Conservation (phyloP, 2,329 filamentous ascomycete genomes). For the Myriosclerotinia scirpicola region DNA sequence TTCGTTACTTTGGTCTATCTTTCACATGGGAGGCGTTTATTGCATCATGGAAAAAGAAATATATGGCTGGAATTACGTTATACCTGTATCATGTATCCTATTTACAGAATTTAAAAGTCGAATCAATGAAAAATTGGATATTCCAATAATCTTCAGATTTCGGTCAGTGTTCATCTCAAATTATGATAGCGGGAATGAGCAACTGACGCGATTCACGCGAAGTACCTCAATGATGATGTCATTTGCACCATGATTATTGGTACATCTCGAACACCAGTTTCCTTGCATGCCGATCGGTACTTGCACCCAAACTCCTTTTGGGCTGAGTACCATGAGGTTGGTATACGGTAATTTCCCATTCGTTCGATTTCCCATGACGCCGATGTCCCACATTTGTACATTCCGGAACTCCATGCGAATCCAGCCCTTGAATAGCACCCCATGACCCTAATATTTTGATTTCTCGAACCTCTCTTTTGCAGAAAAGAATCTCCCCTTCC, state of each 20-base stretch:
- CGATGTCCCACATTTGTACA: conserved; percentile 8
- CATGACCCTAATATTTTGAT: neutral
- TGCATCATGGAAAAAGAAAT: conserved; percentile 11
- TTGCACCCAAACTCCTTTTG: conserved; percentile 1
- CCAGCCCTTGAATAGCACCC: conserved; percentile 11
- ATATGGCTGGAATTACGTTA: conserved; percentile 7
- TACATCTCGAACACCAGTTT: neutral
- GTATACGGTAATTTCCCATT: conserved; percentile 3
- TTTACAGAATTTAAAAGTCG: neutral
- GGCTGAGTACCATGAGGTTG: neutral
- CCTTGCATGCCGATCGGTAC: conserved; percentile 2
- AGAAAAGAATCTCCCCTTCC: neutral
- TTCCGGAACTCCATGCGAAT: conserved; percentile 15
- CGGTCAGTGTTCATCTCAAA: neutral
- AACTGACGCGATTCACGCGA: neutral
- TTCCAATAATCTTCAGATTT: neutral
- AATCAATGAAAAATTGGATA: conserved; percentile 1
- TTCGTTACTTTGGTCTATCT: neutral
- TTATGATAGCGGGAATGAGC: neutral
- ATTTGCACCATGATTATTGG: conserved; percentile 3
- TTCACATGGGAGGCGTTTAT: neutral
- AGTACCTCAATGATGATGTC: neutral
- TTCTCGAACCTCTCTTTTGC: neutral
- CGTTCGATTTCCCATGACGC: conserved; percentile 5
- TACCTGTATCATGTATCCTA: conserved; percentile 13